Conservation (phyloP, 2,329 filamentous ascomycete species). For the Penicillium sp. region DNA sequence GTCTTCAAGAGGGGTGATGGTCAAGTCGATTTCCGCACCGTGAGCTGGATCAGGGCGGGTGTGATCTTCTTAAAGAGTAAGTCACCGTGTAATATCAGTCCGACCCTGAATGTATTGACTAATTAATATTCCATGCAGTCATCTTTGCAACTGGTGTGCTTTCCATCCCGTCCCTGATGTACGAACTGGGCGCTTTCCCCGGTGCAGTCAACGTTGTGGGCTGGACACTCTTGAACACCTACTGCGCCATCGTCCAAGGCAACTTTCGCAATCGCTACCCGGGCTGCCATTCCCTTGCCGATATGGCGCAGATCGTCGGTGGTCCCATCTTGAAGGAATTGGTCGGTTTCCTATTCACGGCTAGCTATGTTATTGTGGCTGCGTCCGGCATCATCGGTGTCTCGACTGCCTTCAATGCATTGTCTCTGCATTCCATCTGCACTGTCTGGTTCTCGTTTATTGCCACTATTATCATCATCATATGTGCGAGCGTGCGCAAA, state of each 20-base stretch:
- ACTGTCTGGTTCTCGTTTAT: conserved; percentile 57
- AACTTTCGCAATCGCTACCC: conserved; percentile 51
- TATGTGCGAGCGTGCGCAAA: conserved; percentile 52
- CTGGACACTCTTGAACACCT: conserved; percentile 48
- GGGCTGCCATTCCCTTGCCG: conserved; percentile 51
- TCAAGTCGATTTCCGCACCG: conserved; percentile 52
- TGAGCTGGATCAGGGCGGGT: conserved; percentile 50
- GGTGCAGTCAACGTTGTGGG: conserved; percentile 47
- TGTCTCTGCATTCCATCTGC: conserved; percentile 56
- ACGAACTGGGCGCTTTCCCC: conserved; percentile 46
- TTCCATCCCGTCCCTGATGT: conserved; percentile 49
- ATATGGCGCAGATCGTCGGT: conserved; percentile 57
- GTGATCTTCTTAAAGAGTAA: conserved; percentile 51
- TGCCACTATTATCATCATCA: conserved; percentile 48
- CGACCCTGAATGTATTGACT: neutral
- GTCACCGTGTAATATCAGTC: neutral
- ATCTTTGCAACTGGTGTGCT: conserved; percentile 45
- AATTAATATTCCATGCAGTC: conserved; percentile 11
- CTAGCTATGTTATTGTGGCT: conserved; percentile 55
- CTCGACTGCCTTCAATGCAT: conserved; percentile 56
- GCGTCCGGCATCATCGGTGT: conserved; percentile 58
- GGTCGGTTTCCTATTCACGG: conserved; percentile 53
- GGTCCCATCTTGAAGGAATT: conserved; percentile 52
- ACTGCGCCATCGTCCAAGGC: conserved; percentile 48
- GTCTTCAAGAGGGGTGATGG: conserved; percentile 49